Conservation (phyloP, 192 early-diverging fungal species). For the Backusella circina region DNA sequence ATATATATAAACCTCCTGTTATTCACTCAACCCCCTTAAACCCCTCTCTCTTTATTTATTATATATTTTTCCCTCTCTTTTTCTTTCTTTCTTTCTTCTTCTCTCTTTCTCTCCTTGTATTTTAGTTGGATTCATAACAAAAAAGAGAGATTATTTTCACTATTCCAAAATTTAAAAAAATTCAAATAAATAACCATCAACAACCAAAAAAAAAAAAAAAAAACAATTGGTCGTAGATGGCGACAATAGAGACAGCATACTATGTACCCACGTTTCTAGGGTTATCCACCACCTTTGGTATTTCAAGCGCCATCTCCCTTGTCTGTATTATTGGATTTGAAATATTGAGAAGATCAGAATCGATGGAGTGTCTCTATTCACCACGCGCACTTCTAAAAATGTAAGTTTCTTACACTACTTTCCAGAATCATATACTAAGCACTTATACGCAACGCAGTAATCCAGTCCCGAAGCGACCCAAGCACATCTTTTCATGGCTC, state of each 20-base stretch:
- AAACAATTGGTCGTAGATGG: constrained; percentile 18
- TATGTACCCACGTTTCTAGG: constrained; percentile 48
- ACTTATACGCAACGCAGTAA: constrained; percentile 31
- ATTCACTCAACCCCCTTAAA: background rate
- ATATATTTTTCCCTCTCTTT: background rate
- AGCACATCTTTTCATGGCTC: constrained; percentile 49
- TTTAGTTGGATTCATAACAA: background rate
- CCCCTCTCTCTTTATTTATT: background rate
- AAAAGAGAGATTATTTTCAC: background rate
- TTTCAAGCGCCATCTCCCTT: constrained; percentile 40
- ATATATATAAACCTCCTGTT: background rate
- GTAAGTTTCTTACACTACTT: background rate
- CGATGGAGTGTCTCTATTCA: constrained; percentile 46
- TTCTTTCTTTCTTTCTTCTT: background rate
- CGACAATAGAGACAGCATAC: constrained; percentile 40
- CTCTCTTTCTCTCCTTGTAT: background rate
- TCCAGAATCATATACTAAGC: no score
- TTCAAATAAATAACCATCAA: no score
- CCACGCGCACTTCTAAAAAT: constrained; percentile 37
- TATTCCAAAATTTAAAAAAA: no score
- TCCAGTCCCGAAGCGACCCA: constrained; percentile 44
- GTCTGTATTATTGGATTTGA: constrained; percentile 50
- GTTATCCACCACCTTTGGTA: constrained; percentile 48
- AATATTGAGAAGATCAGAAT: constrained; percentile 43
- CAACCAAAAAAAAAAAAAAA: background rate